phyloP scores from a whole-genome alignment of 2,329 filamentous ascomycete species.

The Cladosporium sp. region DNA sequence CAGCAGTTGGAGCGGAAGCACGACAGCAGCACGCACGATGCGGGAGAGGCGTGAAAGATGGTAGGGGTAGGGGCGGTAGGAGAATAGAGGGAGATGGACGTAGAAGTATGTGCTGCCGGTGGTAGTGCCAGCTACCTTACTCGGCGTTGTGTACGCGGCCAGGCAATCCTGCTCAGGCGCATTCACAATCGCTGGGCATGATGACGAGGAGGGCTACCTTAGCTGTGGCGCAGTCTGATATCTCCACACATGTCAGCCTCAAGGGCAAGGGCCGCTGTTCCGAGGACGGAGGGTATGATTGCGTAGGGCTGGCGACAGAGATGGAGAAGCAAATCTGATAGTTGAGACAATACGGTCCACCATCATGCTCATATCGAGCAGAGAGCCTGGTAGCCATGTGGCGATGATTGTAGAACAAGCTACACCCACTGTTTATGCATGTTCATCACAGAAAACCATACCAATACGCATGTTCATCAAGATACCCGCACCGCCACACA shows the following conservation, averaged over 20 bases:
- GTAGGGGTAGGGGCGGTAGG: background rate
- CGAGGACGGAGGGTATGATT: background rate
- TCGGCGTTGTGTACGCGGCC: background rate
- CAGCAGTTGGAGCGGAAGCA: background rate
- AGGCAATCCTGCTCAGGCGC: background rate
- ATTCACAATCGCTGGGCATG: background rate
- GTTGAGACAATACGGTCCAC: background rate
- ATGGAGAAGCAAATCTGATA: background rate
- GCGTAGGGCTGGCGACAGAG: background rate
- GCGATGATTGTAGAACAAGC: background rate
- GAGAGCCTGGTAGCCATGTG: background rate
- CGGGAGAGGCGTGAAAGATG: background rate
- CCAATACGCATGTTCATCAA: background rate
- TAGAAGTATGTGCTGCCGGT: background rate
- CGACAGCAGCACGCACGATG: background rate
- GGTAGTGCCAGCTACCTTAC: background rate
- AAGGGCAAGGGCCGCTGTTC: background rate
- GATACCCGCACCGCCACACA: no score
- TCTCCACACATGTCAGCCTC: background rate
- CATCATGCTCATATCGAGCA: background rate
- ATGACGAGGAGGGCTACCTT: background rate
- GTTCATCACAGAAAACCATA: background rate
- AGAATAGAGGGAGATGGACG: background rate
- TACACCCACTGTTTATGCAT: background rate
- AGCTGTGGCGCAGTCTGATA: constrained; percentile 3